Evolutionary conservation across 805 yeast genomes (phyloP).

Genomic region (Starmerella apicola): DNA sequence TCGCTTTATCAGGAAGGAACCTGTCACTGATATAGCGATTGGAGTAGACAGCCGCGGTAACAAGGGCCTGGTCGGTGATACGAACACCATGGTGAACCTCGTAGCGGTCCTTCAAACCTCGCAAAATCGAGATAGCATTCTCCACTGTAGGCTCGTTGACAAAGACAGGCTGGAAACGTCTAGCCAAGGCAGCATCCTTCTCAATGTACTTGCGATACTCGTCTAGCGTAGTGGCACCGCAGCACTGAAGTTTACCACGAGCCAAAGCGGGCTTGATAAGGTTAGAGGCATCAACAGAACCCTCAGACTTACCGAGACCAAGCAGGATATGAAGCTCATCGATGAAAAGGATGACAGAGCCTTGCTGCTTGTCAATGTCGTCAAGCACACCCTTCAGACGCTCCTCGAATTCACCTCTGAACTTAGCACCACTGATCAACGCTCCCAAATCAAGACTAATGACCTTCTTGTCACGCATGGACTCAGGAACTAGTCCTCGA

Average conservation of each 20-base stretch:
- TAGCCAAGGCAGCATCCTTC: slow-evolving; percentile 88
- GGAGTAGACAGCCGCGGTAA: slow-evolving; percentile 82
- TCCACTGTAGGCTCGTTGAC: slow-evolving; percentile 82
- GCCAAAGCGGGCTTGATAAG: slow-evolving; percentile 87
- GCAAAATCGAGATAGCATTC: slow-evolving; percentile 79
- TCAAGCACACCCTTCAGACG: slow-evolving; percentile 93
- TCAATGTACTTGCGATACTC: slow-evolving; percentile 88
- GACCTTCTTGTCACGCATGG: slow-evolving; percentile 74
- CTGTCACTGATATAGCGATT: slow-evolving; percentile 86
- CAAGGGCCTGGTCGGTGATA: slow-evolving; percentile 81
- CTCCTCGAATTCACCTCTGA: slow-evolving; percentile 91
- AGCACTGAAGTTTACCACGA: slow-evolving; percentile 80
- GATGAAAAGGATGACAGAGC: slow-evolving; percentile 77
- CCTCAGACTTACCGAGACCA: slow-evolving; percentile 98
- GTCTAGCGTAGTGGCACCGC: slow-evolving; percentile 93
- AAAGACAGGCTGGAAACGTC: slow-evolving; percentile 82
- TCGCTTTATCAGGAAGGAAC: slow-evolving; percentile 90
- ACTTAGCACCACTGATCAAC: slow-evolving; percentile 88
- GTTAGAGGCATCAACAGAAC: slow-evolving; percentile 91
- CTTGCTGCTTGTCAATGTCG: slow-evolving; percentile 80
- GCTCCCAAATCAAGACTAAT: slow-evolving; percentile 80
- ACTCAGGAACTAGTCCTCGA: slow-evolving; percentile 87
- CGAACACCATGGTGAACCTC: slow-evolving; percentile 98
- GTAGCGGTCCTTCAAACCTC: slow-evolving; percentile 87
- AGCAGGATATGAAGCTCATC: slow-evolving; percentile 98